Conservation (phyloP, 1,139 yeast species). For the Pichia cactophila region DNA sequence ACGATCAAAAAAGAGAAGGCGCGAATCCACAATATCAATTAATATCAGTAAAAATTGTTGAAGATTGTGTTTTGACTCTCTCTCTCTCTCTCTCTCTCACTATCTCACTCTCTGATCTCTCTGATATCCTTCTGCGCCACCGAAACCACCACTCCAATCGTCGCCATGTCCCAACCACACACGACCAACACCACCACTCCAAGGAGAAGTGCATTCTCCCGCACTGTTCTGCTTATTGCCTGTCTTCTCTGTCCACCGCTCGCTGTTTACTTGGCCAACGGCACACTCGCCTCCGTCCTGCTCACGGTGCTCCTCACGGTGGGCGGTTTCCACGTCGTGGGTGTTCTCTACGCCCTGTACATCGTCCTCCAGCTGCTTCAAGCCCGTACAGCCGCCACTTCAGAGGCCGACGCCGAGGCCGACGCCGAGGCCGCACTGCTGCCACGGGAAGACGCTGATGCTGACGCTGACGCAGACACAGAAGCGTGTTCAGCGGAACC, state of each 20-base stretch:
- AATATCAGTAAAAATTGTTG: too few species aligned
- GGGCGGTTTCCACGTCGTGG: constrained; percentile 17
- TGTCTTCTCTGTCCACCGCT: constrained; percentile 19
- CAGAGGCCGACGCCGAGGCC: not conserved
- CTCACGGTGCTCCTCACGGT: constrained; percentile 13
- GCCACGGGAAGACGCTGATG: not conserved
- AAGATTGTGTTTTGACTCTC: too few species aligned
- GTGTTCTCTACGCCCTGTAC: constrained; percentile 15
- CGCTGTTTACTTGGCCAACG: constrained; percentile 14
- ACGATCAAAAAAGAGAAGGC: too few species aligned
- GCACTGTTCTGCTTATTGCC: constrained; percentile 9
- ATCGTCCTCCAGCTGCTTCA: constrained; percentile 8
- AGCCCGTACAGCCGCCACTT: not conserved
- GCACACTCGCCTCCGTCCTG: constrained; percentile 9
- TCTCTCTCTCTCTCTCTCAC: too few species aligned
- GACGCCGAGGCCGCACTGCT: not conserved
- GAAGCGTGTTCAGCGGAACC: not conserved
- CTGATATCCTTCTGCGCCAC: too few species aligned
- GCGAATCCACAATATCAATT: too few species aligned
- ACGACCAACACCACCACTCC: not conserved
- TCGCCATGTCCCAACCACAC: not conserved
- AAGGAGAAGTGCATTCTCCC: not conserved
- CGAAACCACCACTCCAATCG: too few species aligned
- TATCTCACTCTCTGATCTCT: too few species aligned
- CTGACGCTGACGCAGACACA: not conserved